phyloP scores from a whole-genome alignment of 352 stramenopile species.

The Pythium phragmiticola region DNA sequence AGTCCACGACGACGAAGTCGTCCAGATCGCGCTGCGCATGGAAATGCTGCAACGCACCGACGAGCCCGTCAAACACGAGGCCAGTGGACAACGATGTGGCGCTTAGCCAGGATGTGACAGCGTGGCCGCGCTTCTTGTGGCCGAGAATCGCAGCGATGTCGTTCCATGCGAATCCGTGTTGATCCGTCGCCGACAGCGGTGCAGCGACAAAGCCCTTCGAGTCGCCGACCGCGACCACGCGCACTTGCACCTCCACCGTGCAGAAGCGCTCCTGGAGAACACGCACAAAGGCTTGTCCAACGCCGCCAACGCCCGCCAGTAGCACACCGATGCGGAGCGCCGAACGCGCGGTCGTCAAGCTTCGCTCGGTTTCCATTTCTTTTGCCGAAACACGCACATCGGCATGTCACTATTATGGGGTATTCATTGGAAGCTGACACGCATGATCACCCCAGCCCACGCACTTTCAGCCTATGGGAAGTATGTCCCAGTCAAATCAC shows the following conservation, averaged over 20 bases:
- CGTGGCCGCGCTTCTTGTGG: conserved; percentile 13
- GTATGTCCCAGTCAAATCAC: too few species aligned
- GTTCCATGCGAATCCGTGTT: conserved; percentile 3
- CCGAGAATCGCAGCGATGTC: conserved; percentile 14
- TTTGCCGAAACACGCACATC: neutral
- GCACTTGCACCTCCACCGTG: conserved; percentile 7
- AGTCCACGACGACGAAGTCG: conserved; percentile 33
- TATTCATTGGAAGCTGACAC: neutral
- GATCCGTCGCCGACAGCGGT: neutral
- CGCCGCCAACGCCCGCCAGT: conserved; percentile 28
- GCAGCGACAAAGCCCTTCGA: conserved; percentile 25
- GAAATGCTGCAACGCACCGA: conserved; percentile 17
- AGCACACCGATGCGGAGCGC: conserved; percentile 25
- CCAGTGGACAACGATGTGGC: neutral
- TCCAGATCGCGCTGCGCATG: conserved; percentile 5
- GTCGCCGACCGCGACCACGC: conserved; percentile 31
- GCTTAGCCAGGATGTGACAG: neutral
- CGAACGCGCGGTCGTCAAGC: neutral
- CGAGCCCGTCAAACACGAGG: conserved; percentile 7
- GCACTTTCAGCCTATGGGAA: too few species aligned
- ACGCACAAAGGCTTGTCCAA: conserved; percentile 25
- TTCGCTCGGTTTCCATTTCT: conserved; percentile 13
- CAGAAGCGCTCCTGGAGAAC: conserved; percentile 27
- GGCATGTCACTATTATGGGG: neutral
- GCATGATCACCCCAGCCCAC: neutral